Percentiles rank a stretch among this genome's conserved stretches.
These are phyloP conservation scores for Pseudognaphalium luteoalbum DNA, from an alignment of 129 eudicot species.

Conservation along the genomic window DNA sequence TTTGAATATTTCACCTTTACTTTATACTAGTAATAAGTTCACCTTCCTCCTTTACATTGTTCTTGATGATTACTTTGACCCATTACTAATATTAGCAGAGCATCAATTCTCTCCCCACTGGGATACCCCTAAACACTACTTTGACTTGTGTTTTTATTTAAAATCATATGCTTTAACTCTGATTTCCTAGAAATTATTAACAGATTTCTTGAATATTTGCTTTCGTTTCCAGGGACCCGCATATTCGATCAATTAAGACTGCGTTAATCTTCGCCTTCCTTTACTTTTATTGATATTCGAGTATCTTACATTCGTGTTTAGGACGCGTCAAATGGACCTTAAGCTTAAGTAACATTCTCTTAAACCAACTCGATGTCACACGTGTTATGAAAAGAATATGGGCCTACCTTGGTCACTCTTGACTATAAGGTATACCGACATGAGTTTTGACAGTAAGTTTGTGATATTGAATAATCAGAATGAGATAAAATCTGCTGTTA, in stretches of 20 bases:
- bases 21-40: slow-evolving; percentile 18
- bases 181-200: background rate
- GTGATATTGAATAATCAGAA: background rate
- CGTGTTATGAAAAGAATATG: slow-evolving; percentile 26
- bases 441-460: background rate
- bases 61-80: slow-evolving; percentile 26
- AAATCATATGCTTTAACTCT: slow-evolving; percentile 18
- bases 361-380: background rate
- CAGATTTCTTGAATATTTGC: slow-evolving; percentile 26
- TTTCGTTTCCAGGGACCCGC: slow-evolving; percentile 26
- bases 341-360: background rate
- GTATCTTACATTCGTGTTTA: background rate
- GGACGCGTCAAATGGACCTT: background rate
- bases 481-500: background rate
- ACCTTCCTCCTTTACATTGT: slow-evolving; percentile 29
- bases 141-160: slow-evolving; percentile 26
- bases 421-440: background rate
- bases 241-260: slow-evolving; percentile 13
- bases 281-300: slow-evolving; percentile 23
- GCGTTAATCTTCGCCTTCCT: slow-evolving; percentile 12
- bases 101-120: slow-evolving; percentile 35
- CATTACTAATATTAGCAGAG: slow-evolving; percentile 30
- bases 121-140: slow-evolving; percentile 29
- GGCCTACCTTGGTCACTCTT: slow-evolving; percentile 33
- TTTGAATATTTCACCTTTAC: slow-evolving; percentile 32